phyloP scores from a whole-genome alignment of 1,284 basidiomycete genomes.

The Rhodotorula sp. region DNA sequence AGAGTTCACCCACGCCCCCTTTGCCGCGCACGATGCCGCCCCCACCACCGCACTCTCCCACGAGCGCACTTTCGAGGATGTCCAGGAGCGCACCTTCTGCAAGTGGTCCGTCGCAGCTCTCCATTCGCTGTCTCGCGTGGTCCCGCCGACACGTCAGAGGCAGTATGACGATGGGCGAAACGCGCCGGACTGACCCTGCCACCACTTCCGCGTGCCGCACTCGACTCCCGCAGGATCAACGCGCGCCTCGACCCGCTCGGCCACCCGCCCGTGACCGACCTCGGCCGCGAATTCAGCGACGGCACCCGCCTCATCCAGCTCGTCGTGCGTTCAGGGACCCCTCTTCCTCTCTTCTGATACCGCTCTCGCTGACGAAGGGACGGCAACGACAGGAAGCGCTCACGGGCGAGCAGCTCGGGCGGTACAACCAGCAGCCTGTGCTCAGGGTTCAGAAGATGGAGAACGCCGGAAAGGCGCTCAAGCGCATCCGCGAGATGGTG shows the following conservation, averaged over 20 bases:
- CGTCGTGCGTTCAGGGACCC: conserved; percentile 60
- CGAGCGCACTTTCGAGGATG: conserved; percentile 51
- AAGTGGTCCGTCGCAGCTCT: conserved; percentile 65
- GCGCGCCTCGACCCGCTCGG: conserved; percentile 85
- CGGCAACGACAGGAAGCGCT: conserved; percentile 51
- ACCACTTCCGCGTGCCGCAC: no score
- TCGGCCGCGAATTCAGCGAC: conserved; percentile 88
- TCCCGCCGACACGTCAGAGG: neutral
- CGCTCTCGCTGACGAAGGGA: neutral
- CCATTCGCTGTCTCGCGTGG: neutral
- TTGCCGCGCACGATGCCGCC: neutral
- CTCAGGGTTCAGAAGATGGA: conserved; percentile 97
- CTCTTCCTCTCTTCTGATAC: conserved; percentile 24
- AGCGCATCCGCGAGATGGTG: conserved; percentile 91
- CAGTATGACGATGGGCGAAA: no score
- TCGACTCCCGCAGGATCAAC: conserved; percentile 67
- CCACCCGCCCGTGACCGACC: conserved; percentile 84
- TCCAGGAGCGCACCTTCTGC: conserved; percentile 77
- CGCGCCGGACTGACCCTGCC: neutral
- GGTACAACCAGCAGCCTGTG: conserved; percentile 84
- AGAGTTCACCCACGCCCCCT: neutral
- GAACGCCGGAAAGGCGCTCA: conserved; percentile 93
- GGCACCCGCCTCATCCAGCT: conserved; percentile 89
- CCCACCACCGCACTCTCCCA: neutral
- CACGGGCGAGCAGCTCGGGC: conserved; percentile 77